phyloP scores from a whole-genome alignment of 805 yeast genomes.

The Metschnikowia cubensis region DNA sequence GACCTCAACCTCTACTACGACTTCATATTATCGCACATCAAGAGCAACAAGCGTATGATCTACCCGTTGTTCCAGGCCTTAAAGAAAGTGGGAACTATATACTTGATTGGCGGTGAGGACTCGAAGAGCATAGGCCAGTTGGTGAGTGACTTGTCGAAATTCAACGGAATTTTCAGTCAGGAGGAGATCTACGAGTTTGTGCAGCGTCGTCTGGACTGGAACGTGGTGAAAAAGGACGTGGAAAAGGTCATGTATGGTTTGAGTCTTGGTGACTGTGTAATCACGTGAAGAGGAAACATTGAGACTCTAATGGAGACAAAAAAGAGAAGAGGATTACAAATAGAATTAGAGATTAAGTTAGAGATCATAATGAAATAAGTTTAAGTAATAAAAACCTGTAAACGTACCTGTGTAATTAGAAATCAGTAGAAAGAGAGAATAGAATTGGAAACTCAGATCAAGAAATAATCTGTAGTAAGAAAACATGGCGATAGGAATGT shows the following conservation, averaged over 20 bases:
- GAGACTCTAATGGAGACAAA: not conserved
- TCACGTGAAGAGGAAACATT: conserved; percentile 35
- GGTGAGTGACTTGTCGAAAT: conserved; percentile 77
- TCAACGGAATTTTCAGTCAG: conserved; percentile 84
- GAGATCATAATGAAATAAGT: too few relatives aligned
- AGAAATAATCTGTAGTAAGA: too few relatives aligned
- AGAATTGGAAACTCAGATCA: too few relatives aligned
- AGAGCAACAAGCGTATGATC: conserved; percentile 60
- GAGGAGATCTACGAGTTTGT: conserved; percentile 95
- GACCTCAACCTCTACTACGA: conserved; percentile 78
- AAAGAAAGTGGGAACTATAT: conserved; percentile 81
- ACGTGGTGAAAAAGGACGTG: conserved; percentile 65
- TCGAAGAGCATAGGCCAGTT: conserved; percentile 81
- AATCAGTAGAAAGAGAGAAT: too few relatives aligned
- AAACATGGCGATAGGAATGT: too few relatives aligned
- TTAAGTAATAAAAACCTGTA: too few relatives aligned
- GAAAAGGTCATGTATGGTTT: conserved; percentile 95
- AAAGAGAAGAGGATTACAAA: not conserved
- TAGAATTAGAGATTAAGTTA: too few relatives aligned
- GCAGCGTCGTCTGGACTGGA: conserved; percentile 86
- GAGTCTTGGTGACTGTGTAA: conserved; percentile 69
- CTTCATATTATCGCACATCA: conserved; percentile 50
- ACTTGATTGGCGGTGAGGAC: conserved; percentile 63
- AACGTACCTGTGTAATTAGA: too few relatives aligned
- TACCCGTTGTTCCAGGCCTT: conserved; percentile 74